phyloP scores from a whole-genome alignment of 2,329 filamentous ascomycete genomes.

The Aspergillus ochraceus region DNA sequence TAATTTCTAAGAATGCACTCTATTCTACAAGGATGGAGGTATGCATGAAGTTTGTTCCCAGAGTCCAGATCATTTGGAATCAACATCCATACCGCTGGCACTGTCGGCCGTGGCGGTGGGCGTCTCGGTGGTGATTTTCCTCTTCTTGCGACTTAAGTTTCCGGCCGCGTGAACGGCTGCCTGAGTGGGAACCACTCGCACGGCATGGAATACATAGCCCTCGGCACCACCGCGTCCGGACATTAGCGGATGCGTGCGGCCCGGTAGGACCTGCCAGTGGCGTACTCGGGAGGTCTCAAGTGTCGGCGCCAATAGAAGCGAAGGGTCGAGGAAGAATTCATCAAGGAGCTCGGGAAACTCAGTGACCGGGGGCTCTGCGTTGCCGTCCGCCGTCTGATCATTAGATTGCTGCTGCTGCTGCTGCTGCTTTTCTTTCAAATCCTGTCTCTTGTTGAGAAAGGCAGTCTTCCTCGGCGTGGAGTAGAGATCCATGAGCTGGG shows the following conservation, averaged over 20 bases:
- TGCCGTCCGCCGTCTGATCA: constrained; percentile 2
- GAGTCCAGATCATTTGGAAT: constrained; percentile 28
- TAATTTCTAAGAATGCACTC: not conserved
- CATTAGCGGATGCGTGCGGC: constrained; percentile 92
- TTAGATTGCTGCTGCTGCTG: not conserved
- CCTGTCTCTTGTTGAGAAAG: constrained; percentile 52
- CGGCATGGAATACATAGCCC: constrained; percentile 84
- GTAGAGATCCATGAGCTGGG: constrained; percentile 78
- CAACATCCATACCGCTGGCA: constrained; percentile 28
- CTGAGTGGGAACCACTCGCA: constrained; percentile 75
- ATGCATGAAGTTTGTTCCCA: not conserved
- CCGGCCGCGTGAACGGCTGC: constrained; percentile 82
- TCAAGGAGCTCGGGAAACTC: constrained; percentile 40
- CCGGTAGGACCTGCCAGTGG: constrained; percentile 87
- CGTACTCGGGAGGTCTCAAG: constrained; percentile 79
- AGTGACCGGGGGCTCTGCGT: constrained; percentile 30
- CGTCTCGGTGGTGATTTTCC: constrained; percentile 54
- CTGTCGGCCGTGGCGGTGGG: constrained; percentile 21
- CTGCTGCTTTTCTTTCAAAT: constrained; percentile 22
- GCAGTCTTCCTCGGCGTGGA: constrained; percentile 76
- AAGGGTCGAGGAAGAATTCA: constrained; percentile 86
- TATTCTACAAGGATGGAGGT: not conserved
- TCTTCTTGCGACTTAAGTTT: constrained; percentile 64
- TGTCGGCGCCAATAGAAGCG: constrained; percentile 73
- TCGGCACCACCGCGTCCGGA: constrained; percentile 83